Evolutionary conservation across 306 rosid genomes (phyloP), one percentile per base, ranked within the genome.

Genomic region (Quercus glauca): DNA sequence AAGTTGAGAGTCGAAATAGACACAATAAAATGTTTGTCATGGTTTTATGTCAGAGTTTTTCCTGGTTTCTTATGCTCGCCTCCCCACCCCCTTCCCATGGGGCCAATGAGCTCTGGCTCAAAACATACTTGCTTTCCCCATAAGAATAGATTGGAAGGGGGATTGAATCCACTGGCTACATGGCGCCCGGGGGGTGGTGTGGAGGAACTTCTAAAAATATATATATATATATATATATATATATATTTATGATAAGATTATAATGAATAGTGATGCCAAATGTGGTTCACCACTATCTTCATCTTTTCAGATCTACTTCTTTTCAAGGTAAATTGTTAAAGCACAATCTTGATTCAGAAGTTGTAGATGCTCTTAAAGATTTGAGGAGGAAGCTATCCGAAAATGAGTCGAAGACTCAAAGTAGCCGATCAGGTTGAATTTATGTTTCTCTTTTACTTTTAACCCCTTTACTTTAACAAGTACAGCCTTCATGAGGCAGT

Each of bases 341-440:
- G 89, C 98, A 94, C 86, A 92, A 91, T 90, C 98, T 92, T 17
- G 91, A 90, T 85, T 79, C 95, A 28, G 91, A 94, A 79, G 97
- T 94, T 26, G 97, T 94, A 71, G 94, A 86, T 79, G 97, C 97
- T 56, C 90, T 94, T 73, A 88, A 86, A 86, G 86, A 88, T 86
- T 90, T 94, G 77, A 91, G 88, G 80, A 87, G 79, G 80, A 80
- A 92, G 71, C 87, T 94, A 69, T 83, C 90, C 7, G 89, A 91
- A 69, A 78, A 86, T 61, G 88, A 91, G 67, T 78, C 75, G 58
- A 83, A 89, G 84, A 88, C 69, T 78, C 73, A 69, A 85, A 89
- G 86, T 86, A 88, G 77, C 70, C 14, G 67, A 77, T 73, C 78
- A n/a, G 68, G 71, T 79, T 63, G 19, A 75, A 20, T 69, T 73